Conservation (phyloP, 2,329 filamentous ascomycete species). For the Rhynchosporium graminicola region DNA sequence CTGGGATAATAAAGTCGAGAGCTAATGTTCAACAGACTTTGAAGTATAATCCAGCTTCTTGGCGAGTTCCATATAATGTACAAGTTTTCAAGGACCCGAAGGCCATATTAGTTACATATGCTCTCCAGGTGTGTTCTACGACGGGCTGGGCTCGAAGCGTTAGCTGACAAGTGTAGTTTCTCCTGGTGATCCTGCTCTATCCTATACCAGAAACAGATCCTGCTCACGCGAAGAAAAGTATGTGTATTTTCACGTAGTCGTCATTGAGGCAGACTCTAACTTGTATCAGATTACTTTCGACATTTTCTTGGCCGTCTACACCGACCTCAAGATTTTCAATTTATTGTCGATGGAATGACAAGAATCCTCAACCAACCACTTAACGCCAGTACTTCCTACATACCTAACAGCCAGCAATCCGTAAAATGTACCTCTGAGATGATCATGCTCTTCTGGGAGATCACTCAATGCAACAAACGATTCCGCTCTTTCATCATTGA, state of each 20-base stretch:
- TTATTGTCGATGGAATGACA: slow-evolving; percentile 92
- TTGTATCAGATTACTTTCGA: slow-evolving; percentile 70
- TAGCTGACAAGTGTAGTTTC: slow-evolving; percentile 54
- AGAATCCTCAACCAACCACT: slow-evolving; percentile 90
- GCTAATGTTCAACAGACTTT: slow-evolving; percentile 62
- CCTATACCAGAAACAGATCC: slow-evolving; percentile 77
- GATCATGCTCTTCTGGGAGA: slow-evolving; percentile 97
- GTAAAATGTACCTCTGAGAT: slow-evolving; percentile 91
- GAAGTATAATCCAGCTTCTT: slow-evolving; percentile 93
- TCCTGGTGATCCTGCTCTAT: slow-evolving; percentile 84
- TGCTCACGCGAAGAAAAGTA: slow-evolving; percentile 67
- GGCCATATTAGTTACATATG: slow-evolving; percentile 88
- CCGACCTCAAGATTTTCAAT: slow-evolving; percentile 95
- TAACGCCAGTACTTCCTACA: slow-evolving; percentile 83
- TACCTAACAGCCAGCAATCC: slow-evolving; percentile 77
- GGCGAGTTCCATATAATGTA: slow-evolving; percentile 92
- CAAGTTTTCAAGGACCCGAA: slow-evolving; percentile 89
- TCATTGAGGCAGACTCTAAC: slow-evolving; percentile 17
- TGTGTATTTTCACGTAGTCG: neutral
- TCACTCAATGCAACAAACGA: slow-evolving; percentile 94
- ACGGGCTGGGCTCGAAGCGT: neutral
- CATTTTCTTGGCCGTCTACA: slow-evolving; percentile 82
- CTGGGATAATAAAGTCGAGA: neutral
- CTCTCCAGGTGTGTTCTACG: slow-evolving; percentile 54
- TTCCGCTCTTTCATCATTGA: slow-evolving; percentile 97